These are phyloP conservation scores for Solanum lignicaule DNA, from an alignment of 257 asterid species.

Conservation along the genomic window DNA sequence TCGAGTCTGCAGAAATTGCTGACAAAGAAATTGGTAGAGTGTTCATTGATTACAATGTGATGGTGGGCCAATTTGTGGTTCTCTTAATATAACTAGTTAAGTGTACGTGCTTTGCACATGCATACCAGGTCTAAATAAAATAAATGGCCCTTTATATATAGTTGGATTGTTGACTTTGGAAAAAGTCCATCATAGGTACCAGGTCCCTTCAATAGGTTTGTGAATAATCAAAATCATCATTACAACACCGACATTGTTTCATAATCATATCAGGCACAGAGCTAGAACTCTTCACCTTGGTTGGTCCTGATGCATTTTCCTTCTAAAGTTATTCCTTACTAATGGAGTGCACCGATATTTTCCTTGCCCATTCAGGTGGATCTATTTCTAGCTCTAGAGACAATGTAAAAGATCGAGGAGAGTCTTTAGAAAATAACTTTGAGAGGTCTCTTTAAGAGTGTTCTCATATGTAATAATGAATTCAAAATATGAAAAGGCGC, in stretches of 20 bases:
- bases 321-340: not conserved
- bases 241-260: not conserved
- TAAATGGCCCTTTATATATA: too few species aligned
- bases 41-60: too few species aligned
- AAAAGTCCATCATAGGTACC: too few species aligned
- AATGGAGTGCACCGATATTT: not conserved
- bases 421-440: too few species aligned
- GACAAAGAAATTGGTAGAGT: too few species aligned
- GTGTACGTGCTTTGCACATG: too few species aligned
- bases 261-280: not conserved
- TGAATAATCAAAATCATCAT: not conserved
- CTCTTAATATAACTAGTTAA: too few species aligned
- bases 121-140: too few species aligned
- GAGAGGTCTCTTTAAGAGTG: not conserved
- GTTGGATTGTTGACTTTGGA: too few species aligned
- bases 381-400: not conserved
- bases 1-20: too few species aligned
- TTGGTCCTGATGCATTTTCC: not conserved
- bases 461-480: not conserved
- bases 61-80: too few species aligned
- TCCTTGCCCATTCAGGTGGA: not conserved
- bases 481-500: too few species aligned
- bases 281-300: not conserved
- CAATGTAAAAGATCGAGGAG: not conserved
- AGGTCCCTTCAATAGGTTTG: not conserved